These are phyloP conservation scores for Aureobasidium sp. DNA, from an alignment of 2,329 filamentous ascomycete genomes.

Conservation along the genomic window DNA sequence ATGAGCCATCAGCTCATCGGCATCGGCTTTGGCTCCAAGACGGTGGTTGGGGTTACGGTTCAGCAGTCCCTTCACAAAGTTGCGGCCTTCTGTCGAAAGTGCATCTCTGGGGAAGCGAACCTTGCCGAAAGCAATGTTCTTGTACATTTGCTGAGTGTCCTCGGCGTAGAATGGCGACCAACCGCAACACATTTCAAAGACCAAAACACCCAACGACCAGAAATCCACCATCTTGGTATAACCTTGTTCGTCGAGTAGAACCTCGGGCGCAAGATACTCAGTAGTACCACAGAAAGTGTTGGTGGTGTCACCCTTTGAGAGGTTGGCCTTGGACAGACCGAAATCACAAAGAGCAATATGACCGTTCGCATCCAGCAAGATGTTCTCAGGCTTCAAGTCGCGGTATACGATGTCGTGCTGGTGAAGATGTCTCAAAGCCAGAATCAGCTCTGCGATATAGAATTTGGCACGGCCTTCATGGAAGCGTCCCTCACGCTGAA, in stretches of 20 bases:
- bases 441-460: constrained; percentile 95
- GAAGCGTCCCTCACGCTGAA: constrained; percentile 95
- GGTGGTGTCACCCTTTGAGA: constrained; percentile 94
- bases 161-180: constrained; percentile 99
- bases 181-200: constrained; percentile 99
- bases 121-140: constrained; percentile 99
- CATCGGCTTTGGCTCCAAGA: constrained; percentile 82
- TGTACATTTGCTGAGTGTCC: constrained; percentile 99
- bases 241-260: constrained; percentile 88
- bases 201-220: constrained; percentile 93
- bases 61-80: constrained; percentile 94
- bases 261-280: constrained; percentile 93
- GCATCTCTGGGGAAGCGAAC: constrained; percentile 94
- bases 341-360: constrained; percentile 98
- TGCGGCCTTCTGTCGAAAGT: constrained; percentile 85
- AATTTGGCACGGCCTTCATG: constrained; percentile 94
- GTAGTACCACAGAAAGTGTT: constrained; percentile 99
- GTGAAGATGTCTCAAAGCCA: constrained; percentile 91
- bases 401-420: constrained; percentile 97
- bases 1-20: constrained; percentile 87
- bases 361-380: constrained; percentile 90
- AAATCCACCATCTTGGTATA: constrained; percentile 99
- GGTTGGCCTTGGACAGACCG: constrained; percentile 91
- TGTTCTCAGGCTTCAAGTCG: constrained; percentile 96
- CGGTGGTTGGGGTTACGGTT: constrained; percentile 97